These are phyloP conservation scores for Saccharomycopsis fibuligera DNA, from an alignment of 805 yeast genomes.

Conservation along the genomic window DNA sequence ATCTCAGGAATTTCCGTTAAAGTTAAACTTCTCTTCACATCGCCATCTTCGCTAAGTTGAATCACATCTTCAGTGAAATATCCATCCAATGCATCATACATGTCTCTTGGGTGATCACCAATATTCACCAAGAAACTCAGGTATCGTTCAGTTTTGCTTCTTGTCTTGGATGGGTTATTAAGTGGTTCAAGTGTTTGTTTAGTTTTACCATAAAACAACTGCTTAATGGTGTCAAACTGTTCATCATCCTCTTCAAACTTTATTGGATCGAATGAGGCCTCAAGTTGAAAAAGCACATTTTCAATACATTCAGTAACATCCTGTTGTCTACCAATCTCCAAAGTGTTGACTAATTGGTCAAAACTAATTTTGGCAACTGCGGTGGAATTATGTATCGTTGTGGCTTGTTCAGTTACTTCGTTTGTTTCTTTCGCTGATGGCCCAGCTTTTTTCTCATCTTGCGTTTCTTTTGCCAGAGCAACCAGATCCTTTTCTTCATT, in stretches of 20 bases:
- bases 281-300: constrained; percentile 85
- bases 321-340: constrained; percentile 86
- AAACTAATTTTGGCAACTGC: constrained; percentile 23
- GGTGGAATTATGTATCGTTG: background rate
- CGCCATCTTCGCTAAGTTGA: constrained; percentile 60
- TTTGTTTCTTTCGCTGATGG: constrained; percentile 6
- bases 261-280: constrained; percentile 74
- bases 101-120: constrained; percentile 79
- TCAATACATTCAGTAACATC: constrained; percentile 97
- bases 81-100: constrained; percentile 85
- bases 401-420: constrained; percentile 2
- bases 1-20: constrained; percentile 70
- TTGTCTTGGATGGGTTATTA: constrained; percentile 28
- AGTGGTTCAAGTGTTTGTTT: constrained; percentile 43
- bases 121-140: constrained; percentile 78
- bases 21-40: constrained; percentile 66
- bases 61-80: constrained; percentile 71
- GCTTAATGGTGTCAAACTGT: constrained; percentile 75
- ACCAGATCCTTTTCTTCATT: too few relatives aligned
- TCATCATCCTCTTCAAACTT: constrained; percentile 58
- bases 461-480: too few relatives aligned
- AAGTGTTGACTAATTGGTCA: constrained; percentile 66
- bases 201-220: constrained; percentile 78
- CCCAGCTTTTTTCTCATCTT: constrained; percentile 13
- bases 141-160: constrained; percentile 66